Evolutionary conservation across 1,139 yeast genomes (phyloP), one percentile per base, ranked within the genome.

Genomic region (Geotrichum fermentans): DNA sequence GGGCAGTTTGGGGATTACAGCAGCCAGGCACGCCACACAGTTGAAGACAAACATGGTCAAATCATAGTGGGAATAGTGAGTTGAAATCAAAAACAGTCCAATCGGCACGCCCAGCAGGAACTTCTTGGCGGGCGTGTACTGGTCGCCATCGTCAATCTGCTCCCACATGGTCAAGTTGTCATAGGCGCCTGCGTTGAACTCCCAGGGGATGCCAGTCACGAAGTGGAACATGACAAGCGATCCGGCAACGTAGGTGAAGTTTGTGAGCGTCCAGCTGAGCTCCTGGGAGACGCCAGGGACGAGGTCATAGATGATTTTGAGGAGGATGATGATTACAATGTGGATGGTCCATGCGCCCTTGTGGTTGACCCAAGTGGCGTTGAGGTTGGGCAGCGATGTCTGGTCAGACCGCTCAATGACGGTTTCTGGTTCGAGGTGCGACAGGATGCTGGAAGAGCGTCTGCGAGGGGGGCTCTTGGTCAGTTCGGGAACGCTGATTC

Each of bases 91-190:
- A 62, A 92, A 92, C 61, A 92, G 74, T 8, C 80, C 83, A 57
- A 92, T 86, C 35, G 98, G 98, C 14, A 92, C 96, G 52, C 87
- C 80, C 72, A 90, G 78, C 59, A 92, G 73, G 63, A 89, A 92
- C 69, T 92, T 92, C 73, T 92, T 89, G 24, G 96, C 82, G 4
- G 98, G 98, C 0, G 98, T 92, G 66, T 90, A 92, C 66, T 89
- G 95, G 64, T 89, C 97, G 54, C 97, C 98, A 61, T 90, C 83
- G 67, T 92, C 97, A 56, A 92, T 83, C 69, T 92, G 98, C 68
- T 92, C 98, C 98, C 98, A 92, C 97, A 92, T 87, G 26, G 97
- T 92, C 60, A 92, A 75, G 63, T 88, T 83, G 66, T 92, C 98
- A 67, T 85, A 92, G 0, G 97, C 97, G 39, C 98, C 98, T 35